Evolutionary conservation across 164 flowering plant species (phyloP).

Genomic region (Liquidambar formosana): DNA sequence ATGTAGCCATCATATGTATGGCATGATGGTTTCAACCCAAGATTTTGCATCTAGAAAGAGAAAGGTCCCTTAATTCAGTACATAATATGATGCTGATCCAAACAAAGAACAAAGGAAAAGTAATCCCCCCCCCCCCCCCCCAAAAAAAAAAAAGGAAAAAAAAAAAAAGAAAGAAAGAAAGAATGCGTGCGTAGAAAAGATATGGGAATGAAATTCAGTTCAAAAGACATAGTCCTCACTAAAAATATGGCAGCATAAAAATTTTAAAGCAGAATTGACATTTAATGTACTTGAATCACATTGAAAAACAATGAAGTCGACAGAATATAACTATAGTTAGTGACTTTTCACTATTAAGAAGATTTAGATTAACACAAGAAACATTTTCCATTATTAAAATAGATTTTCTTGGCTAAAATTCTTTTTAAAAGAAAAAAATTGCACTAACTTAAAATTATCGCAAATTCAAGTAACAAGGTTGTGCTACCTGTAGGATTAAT

Average conservation of each 20-base stretch:
- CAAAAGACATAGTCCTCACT: neutral
- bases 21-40: slow-evolving; percentile 72
- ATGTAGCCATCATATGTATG: slow-evolving; percentile 60
- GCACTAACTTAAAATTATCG: neutral
- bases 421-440: no score
- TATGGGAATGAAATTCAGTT: neutral
- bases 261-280: no score
- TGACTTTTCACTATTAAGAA: no score
- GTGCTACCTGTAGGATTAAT: slow-evolving; percentile 67
- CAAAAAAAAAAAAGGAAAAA: neutral
- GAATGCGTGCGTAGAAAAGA: neutral
- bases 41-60: slow-evolving; percentile 62
- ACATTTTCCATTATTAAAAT: no score
- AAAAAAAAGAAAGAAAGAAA: neutral
- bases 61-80: slow-evolving; percentile 6
- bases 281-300: no score
- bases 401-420: no score
- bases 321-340: no score
- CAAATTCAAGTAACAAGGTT: neutral
- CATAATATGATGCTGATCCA: neutral
- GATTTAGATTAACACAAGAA: no score
- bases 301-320: no score
- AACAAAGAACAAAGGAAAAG: neutral
- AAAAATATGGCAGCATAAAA: no score
- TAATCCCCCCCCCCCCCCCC: neutral